Evolutionary conservation across 2,329 filamentous ascomycete species (phyloP), one percentile per base, ranked within the genome.

Genomic region (Talaromyces islandicus): DNA sequence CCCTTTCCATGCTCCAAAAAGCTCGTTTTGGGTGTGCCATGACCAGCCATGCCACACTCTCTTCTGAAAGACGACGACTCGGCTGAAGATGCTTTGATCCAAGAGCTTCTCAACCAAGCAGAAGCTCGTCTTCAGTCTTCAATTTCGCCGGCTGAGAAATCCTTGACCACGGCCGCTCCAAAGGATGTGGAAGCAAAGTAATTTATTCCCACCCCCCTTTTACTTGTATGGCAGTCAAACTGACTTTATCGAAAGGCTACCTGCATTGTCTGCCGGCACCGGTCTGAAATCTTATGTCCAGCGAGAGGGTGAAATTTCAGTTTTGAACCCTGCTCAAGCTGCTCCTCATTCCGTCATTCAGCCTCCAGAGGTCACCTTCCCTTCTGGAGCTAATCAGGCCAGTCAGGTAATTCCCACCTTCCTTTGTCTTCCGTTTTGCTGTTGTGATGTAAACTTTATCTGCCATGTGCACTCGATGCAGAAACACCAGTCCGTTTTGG

Each of bases 401-500:
- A 19, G 19, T 14, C 21, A 60, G 56, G 25, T 29, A 53, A 50
- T 55, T 55, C 9, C 19, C 7, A 69, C 77, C 41, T 73, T 80
- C 59, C 32, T 27, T 63, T 58, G 61, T 62, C 38, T 62, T 19
- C 43, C 54, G 54, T 61, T 69, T 32, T 58, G 32, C 69, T 76
- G 77, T 77, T 74, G 85, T 91, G 90, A 93, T 85, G 89, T 92
- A 89, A 88, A 82, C 80, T 82, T 86, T 84, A 86, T 84, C 87
- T 84, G 75, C 76, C 75, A 74, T 77, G 63, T 72, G 73, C 73
- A 67, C 84, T 89, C 88, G 89, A 92, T 83, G 88, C 86, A 84
- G 86, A 86, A 80, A 79, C 72, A 72, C 77, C 81, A 83, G 82
- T 83, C 84, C 90, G 89, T 93, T 82, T 89, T 94, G 90, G 89